Percentiles rank a stretch among this genome's conserved stretches.
Evolutionary conservation across 2,329 filamentous ascomycete genomes (phyloP).

Genomic region (Plectosphaerella sp.): DNA sequence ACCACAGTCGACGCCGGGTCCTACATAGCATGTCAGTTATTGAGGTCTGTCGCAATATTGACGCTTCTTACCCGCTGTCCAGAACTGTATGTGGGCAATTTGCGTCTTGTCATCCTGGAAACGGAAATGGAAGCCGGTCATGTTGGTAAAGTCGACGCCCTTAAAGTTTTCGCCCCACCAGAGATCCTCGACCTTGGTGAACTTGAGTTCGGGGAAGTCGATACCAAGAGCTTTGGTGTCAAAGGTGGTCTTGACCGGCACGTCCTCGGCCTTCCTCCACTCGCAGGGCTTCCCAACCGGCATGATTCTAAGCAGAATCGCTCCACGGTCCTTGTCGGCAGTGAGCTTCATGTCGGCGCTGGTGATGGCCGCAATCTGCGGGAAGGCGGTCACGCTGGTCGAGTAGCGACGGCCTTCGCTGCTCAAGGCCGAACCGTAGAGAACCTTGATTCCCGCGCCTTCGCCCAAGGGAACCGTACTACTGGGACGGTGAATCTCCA

Average conservation of each 20-base stretch:
- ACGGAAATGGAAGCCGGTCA: constrained; percentile 2
- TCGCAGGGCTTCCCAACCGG: not conserved
- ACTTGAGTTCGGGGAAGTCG: not conserved
- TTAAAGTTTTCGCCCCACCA: constrained; percentile 3
- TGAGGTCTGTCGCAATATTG: too few species aligned
- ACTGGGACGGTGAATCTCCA: too few species aligned
- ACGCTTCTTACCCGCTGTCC: too few species aligned
- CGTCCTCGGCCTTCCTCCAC: not conserved
- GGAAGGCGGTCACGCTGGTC: too few species aligned
- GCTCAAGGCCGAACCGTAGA: too few species aligned
- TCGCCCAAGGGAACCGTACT: too few species aligned
- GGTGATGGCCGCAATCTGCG: too few species aligned
- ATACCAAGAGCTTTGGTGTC: not conserved
- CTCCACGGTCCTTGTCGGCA: not conserved
- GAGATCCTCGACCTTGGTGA: constrained; percentile 1
- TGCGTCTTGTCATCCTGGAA: not conserved
- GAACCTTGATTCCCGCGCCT: too few species aligned
- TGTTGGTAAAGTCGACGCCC: constrained; percentile 2
- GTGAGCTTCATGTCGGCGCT: not conserved
- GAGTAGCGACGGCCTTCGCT: too few species aligned
- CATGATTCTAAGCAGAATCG: not conserved
- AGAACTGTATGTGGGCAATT: too few species aligned
- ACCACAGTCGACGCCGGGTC: too few species aligned
- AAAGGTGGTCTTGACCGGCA: not conserved
- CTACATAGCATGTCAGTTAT: too few species aligned